Evolutionary conservation across 805 yeast genomes (phyloP), one percentile per base, ranked within the genome.

Genomic region (Ogataea saltuana): DNA sequence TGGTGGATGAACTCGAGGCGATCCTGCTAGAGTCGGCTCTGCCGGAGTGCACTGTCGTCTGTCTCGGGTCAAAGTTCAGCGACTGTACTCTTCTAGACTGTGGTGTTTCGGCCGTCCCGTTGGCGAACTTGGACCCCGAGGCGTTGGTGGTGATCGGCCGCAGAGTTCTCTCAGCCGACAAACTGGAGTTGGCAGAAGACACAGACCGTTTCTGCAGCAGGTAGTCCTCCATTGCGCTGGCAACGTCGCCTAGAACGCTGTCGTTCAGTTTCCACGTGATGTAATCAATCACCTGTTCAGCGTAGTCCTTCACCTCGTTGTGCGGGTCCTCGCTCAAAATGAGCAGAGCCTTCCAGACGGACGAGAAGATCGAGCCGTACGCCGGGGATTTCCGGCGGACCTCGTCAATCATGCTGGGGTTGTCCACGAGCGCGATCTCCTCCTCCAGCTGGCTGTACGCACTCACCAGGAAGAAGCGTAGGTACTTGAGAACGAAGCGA

Each of bases 321-420:
- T 85, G 93, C 0, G 98, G 96, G 63, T 93, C 99, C 50, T 85
- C 89, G 1, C 95, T 78, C 21, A 88, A 64, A 20, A 88, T 80
- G 35, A 93, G 69, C 25, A 91, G 61, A 0, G 91, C 81, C 51
- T 88, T 86, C 97, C 98, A 93, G 7, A 85, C 78, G 1, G 95
- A 85, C 42, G 88, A 78, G 61, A 85, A 88, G 7, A 88, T 75
- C 0, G 96, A 83, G 1, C 97, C 96, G 60, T 88, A 86, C 0
- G 96, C 93, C 1, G 95, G 86, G 0, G 87, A 74, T 31, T 72
- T 72, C 53, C 85, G 74, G 38, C 85, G 69, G 49, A 82, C 78
- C 34, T 80, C 87, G 42, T 80, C 84, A 23, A 83, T 74, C 41
- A 71, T 68, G 38, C 75, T 72, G 12, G 86, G 80, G 44, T 80